Evolutionary conservation across 441 rosid species (phyloP).

Genomic region (Syzygium malaccense): DNA sequence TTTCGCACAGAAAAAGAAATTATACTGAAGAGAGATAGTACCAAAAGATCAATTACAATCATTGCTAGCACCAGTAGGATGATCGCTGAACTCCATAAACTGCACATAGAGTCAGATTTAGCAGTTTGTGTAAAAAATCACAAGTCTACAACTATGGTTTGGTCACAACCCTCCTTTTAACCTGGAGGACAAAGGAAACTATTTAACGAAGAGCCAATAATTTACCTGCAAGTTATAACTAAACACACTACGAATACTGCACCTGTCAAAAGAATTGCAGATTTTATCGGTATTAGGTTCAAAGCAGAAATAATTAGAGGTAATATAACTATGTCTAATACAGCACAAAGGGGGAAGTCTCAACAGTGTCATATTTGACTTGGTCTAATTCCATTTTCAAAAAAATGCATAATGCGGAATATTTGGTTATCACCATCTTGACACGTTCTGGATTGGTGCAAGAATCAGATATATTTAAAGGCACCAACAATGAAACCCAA

Average conservation of each 20-base stretch:
- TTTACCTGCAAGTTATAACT: conserved; percentile 85
- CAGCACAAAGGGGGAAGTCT: background rate
- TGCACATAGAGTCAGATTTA: conserved; percentile 20
- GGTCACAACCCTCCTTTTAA: background rate
- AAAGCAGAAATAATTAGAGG: conserved; percentile 3
- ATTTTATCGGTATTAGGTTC: background rate
- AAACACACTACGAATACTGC: conserved; percentile 89
- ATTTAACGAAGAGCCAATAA: background rate
- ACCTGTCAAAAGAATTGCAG: conserved; percentile 36
- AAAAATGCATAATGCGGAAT: background rate
- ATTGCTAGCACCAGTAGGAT: conserved; percentile 80
- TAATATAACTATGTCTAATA: background rate
- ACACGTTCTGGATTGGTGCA: background rate
- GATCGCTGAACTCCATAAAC: conserved; percentile 92
- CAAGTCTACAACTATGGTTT: background rate
- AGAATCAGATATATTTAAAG: background rate
- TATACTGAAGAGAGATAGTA: conserved; percentile 18
- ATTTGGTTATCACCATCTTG: background rate
- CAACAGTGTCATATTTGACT: background rate
- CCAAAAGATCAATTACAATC: conserved; percentile 91
- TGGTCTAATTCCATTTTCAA: background rate
- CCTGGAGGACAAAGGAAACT: background rate
- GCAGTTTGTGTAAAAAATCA: background rate
- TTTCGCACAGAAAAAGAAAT: background rate
- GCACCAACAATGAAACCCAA: background rate